Evolutionary conservation across 2,329 filamentous ascomycete species (phyloP).

Genomic region (Ascochyta clinopodiicola): DNA sequence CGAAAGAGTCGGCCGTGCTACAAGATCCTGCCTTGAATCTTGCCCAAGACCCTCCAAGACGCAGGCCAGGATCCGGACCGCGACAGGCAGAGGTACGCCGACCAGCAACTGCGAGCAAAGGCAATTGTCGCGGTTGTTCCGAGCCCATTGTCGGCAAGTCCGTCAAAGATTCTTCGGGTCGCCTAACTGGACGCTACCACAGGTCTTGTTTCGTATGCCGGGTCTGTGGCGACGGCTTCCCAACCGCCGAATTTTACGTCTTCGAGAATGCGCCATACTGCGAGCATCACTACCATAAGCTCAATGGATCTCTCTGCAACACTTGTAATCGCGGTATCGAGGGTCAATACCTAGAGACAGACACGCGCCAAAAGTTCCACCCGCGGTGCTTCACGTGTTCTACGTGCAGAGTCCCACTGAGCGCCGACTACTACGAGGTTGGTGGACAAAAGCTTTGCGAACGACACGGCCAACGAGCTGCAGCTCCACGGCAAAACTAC

Average conservation of each 20-base stretch:
- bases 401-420: slow-evolving; percentile 75
- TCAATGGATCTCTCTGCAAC: slow-evolving; percentile 85
- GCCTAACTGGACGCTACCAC: slow-evolving; percentile 91
- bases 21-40: slow-evolving; percentile 25
- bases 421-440: slow-evolving; percentile 91
- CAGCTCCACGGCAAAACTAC: slow-evolving; percentile 47
- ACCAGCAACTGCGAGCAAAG: slow-evolving; percentile 61
- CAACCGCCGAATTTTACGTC: slow-evolving; percentile 91
- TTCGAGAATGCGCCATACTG: slow-evolving; percentile 87
- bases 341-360: slow-evolving; percentile 89
- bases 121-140: slow-evolving; percentile 83
- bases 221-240: slow-evolving; percentile 80
- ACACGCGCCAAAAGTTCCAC: slow-evolving; percentile 79
- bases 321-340: slow-evolving; percentile 87
- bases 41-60: slow-evolving; percentile 22
- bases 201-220: slow-evolving; percentile 93
- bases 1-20: slow-evolving; percentile 15
- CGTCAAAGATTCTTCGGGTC: slow-evolving; percentile 89
- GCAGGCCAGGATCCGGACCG: slow-evolving; percentile 20
- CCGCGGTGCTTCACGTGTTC: slow-evolving; percentile 84
- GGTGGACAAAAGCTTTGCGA: slow-evolving; percentile 83
- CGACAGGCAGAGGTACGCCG: slow-evolving; percentile 31
- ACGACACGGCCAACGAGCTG: slow-evolving; percentile 74
- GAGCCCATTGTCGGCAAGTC: slow-evolving; percentile 86
- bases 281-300: slow-evolving; percentile 87